Conservation (phyloP, 2,329 filamentous ascomycete species). For the Mycosphaerella sp. region DNA sequence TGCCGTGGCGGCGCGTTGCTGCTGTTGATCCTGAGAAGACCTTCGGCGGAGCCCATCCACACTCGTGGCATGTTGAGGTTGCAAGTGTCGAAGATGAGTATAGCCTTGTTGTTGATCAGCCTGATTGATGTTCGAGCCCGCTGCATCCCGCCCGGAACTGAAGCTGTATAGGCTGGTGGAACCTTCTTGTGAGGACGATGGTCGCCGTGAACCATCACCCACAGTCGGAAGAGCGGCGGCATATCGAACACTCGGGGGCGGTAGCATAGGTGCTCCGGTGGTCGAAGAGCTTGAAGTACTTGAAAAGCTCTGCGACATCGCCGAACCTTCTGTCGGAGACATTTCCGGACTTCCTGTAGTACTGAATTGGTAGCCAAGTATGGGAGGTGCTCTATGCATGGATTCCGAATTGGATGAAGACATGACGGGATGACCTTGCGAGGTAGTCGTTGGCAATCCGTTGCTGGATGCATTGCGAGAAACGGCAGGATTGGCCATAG, state of each 20-base stretch:
- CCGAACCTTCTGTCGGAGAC: conserved; percentile 21
- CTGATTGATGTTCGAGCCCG: conserved; percentile 13
- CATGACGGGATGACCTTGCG: conserved; percentile 9
- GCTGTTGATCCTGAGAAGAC: conserved; percentile 22
- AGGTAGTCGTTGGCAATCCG: neutral
- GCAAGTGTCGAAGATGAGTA: conserved; percentile 18
- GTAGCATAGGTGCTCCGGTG: conserved; percentile 19
- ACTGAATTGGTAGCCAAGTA: conserved; percentile 29
- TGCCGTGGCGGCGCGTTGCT: conserved; percentile 19
- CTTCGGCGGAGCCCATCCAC: conserved; percentile 24
- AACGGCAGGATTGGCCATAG: conserved; percentile 13
- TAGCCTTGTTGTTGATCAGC: conserved; percentile 12
- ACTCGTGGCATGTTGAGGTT: conserved; percentile 25
- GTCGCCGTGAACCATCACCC: conserved; percentile 9
- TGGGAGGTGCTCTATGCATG: conserved; percentile 3
- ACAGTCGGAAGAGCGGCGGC: conserved; percentile 10
- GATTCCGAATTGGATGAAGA: conserved; percentile 14
- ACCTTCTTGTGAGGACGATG: conserved; percentile 16
- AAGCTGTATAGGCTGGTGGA: conserved; percentile 28
- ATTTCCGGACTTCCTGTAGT: conserved; percentile 23
- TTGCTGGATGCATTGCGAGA: conserved; percentile 14
- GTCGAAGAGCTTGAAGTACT: conserved; percentile 19
- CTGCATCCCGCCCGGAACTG: conserved; percentile 22
- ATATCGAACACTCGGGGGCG: conserved; percentile 19
- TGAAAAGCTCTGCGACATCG: conserved; percentile 20